These are phyloP conservation scores for Immersiella caudata DNA, from an alignment of 495 filamentous ascomycete species.

Conservation along the genomic window DNA sequence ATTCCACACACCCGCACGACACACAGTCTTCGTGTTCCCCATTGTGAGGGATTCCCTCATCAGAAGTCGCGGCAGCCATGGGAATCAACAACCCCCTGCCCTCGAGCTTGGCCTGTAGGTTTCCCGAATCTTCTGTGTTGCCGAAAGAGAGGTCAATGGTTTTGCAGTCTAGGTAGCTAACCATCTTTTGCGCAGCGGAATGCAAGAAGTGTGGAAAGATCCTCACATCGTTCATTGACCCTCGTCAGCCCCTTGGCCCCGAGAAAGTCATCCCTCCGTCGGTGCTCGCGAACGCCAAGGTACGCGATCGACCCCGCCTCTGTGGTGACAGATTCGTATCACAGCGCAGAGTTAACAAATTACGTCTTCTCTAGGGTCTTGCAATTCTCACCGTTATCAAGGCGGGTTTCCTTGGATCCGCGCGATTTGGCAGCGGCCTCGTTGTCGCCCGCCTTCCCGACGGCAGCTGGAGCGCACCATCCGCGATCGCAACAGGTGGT, in stretches of 20 bases:
- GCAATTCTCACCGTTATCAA: conserved; percentile 95
- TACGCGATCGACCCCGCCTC: conserved; percentile 39
- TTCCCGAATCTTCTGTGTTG: conserved; percentile 28
- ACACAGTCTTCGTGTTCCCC: neutral
- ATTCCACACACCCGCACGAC: neutral
- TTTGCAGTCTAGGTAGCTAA: neutral
- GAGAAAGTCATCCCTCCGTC: conserved; percentile 97
- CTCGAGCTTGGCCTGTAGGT: conserved; percentile 62
- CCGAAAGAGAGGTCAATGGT: neutral
- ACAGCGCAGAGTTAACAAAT: neutral
- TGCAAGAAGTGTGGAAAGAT: conserved; percentile 93
- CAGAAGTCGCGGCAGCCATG: conserved; percentile 36
- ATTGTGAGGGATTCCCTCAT: conserved; percentile 1
- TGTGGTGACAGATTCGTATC: neutral
- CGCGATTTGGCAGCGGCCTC: conserved; percentile 87
- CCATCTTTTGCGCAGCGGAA: conserved; percentile 60
- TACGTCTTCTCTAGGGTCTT: conserved; percentile 67
- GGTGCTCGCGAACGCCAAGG: conserved; percentile 89
- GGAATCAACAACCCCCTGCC: conserved; percentile 62
- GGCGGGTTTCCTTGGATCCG: conserved; percentile 92
- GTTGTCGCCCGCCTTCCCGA: conserved; percentile 92
- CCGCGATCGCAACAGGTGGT: conserved; percentile 86
- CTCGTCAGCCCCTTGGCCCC: conserved; percentile 89
- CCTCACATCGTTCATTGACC: conserved; percentile 91
- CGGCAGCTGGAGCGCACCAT: conserved; percentile 91